phyloP scores from a whole-genome alignment of 208 protist genomes.

The Trypanosomatidae sp. region DNA sequence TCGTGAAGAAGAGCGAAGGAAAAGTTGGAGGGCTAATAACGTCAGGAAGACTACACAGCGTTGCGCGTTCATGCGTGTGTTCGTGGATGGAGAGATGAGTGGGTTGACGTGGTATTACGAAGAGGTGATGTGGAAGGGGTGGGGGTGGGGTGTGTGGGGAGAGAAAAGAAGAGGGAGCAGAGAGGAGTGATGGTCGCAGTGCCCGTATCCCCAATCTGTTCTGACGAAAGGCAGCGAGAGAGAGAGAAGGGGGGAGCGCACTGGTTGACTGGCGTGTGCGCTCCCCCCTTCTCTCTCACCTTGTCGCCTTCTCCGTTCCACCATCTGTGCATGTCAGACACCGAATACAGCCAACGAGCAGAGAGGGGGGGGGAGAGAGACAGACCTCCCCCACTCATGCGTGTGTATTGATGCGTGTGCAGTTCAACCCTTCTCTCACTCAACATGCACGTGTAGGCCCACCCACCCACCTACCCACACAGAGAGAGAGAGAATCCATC shows the following conservation, averaged over 20 bases:
- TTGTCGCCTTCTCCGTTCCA: too few relatives aligned
- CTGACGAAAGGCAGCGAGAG: background rate
- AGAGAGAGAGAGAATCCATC: background rate
- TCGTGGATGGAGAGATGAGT: background rate
- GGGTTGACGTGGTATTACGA: background rate
- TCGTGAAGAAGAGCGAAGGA: background rate
- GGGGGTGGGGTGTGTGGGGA: background rate
- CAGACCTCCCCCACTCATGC: background rate
- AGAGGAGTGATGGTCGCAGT: slow-evolving; percentile 2
- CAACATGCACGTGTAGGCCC: background rate
- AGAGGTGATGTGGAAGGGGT: background rate
- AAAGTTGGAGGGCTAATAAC: background rate
- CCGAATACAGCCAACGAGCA: too few relatives aligned
- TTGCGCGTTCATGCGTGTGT: slow-evolving; percentile 1
- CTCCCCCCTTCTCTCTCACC: background rate
- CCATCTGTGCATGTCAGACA: too few relatives aligned
- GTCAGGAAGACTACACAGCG: background rate
- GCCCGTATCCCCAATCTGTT: background rate
- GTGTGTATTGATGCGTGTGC: background rate
- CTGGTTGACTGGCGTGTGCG: background rate
- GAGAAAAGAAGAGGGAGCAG: background rate
- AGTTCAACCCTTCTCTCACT: background rate
- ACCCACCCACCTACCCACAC: background rate
- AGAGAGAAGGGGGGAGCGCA: too few relatives aligned
- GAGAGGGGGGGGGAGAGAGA: background rate